These are phyloP conservation scores for Calocybe indica DNA, from an alignment of 768 basidiomycete genomes.

Conservation along the genomic window DNA sequence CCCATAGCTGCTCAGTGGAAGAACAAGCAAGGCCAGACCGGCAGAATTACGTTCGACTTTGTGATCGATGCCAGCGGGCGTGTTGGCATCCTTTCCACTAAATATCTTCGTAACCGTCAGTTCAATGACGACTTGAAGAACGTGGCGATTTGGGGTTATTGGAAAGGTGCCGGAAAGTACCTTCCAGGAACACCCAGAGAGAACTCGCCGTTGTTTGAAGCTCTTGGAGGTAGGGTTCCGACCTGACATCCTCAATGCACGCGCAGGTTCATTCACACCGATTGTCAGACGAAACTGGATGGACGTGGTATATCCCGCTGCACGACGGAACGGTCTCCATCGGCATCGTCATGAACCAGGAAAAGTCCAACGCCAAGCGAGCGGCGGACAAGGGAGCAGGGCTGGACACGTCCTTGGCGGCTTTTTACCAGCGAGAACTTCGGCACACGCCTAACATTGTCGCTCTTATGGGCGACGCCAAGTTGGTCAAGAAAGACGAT, in stretches of 20 bases:
- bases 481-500: slow-evolving; percentile 15
- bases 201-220: slow-evolving; percentile 48
- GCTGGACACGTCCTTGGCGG: slow-evolving; percentile 15
- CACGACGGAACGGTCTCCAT: slow-evolving; percentile 44
- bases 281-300: slow-evolving; percentile 41
- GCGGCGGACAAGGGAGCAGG: slow-evolving; percentile 6
- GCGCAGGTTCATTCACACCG: too few relatives aligned
- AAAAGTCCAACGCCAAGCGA: slow-evolving; percentile 26
- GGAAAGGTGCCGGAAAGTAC: slow-evolving; percentile 43
- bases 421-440: slow-evolving; percentile 33
- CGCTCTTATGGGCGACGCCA: slow-evolving; percentile 25
- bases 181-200: slow-evolving; percentile 32
- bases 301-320: slow-evolving; percentile 54
- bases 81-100: slow-evolving; percentile 50
- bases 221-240: slow-evolving; percentile 37
- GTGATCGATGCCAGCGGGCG: slow-evolving; percentile 61
- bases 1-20: slow-evolving; percentile 35
- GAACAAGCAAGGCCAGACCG: slow-evolving; percentile 17
- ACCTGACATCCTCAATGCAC: neutral
- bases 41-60: slow-evolving; percentile 49
- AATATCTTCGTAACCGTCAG: slow-evolving; percentile 49
- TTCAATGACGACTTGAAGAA: slow-evolving; percentile 50
- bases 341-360: slow-evolving; percentile 42
- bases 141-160: slow-evolving; percentile 66
- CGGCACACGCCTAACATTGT: slow-evolving; percentile 24